A percentile compares a stretch with the other conserved stretches of the same genome.
Conservation (phyloP, 2,329 filamentous ascomycete species). For the Zymoseptoria brevis region DNA sequence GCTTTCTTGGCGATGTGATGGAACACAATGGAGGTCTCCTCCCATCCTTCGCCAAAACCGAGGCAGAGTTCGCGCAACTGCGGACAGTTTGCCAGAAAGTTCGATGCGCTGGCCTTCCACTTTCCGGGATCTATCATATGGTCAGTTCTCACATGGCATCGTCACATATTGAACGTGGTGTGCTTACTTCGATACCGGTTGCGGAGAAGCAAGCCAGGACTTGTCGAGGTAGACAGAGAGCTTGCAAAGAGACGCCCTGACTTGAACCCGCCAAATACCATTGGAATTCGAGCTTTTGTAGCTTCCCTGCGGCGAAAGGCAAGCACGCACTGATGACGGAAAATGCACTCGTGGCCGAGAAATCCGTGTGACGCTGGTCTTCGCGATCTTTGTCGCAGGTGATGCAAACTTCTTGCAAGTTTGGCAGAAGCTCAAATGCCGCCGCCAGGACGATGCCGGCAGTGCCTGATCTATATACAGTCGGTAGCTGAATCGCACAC, state of each 20-base stretch:
- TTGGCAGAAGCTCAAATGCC: neutral
- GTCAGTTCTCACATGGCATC: too few relatives aligned
- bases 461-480: neutral
- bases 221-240: neutral
- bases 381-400: neutral
- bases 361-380: neutral
- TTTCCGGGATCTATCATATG: neutral
- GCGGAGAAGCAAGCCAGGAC: neutral
- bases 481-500: too few relatives aligned
- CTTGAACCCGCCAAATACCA: neutral
- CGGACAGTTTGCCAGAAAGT: neutral
- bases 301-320: neutral
- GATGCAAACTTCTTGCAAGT: neutral
- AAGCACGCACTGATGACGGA: neutral
- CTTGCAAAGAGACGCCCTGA: neutral
- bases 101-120: neutral
- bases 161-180: too few relatives aligned
- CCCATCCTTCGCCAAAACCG: neutral
- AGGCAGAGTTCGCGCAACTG: neutral
- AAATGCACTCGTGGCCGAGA: neutral
- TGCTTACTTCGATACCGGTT: neutral
- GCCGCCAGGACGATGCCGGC: neutral
- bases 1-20: neutral
- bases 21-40: neutral
- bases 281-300: neutral